Conservation (phyloP, 768 basidiomycete genomes). For the Crassisporium funariophilum region DNA sequence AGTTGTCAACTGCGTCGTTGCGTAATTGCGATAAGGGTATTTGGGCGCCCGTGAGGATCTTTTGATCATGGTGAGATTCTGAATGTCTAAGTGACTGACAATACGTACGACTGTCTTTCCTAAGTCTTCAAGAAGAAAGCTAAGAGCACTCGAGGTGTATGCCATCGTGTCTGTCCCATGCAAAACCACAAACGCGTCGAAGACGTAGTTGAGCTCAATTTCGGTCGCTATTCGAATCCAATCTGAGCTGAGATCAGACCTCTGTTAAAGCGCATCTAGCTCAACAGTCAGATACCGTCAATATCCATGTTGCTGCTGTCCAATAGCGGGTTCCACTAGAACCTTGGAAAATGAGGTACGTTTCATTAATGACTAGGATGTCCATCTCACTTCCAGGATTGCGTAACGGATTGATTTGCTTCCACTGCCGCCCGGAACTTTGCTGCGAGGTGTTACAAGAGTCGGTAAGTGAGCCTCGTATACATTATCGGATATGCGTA, state of each 20-base stretch:
- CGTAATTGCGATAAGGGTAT: slow-evolving; percentile 88
- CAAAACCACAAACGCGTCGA: slow-evolving; percentile 89
- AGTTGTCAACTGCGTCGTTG: slow-evolving; percentile 94
- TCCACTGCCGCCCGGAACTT: slow-evolving; percentile 56
- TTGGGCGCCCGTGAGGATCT: slow-evolving; percentile 93
- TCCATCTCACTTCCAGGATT: slow-evolving; percentile 67
- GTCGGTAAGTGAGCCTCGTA: slow-evolving; percentile 77
- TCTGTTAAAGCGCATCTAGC: neutral
- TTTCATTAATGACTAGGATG: slow-evolving; percentile 8
- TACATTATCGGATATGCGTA: slow-evolving; percentile 58
- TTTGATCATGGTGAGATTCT: neutral
- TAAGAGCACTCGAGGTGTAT: slow-evolving; percentile 85
- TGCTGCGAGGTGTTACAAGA: slow-evolving; percentile 76
- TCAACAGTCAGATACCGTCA: slow-evolving; percentile 47
- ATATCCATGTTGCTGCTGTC: slow-evolving; percentile 92
- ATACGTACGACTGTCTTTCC: slow-evolving; percentile 81
- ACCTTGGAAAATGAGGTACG: slow-evolving; percentile 11
- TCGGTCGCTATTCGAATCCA: slow-evolving; percentile 92
- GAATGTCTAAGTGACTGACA: neutral
- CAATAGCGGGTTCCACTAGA: slow-evolving; percentile 82
- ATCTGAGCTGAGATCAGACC: slow-evolving; percentile 44
- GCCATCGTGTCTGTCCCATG: slow-evolving; percentile 95
- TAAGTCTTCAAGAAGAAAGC: slow-evolving; percentile 90
- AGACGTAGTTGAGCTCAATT: slow-evolving; percentile 90
- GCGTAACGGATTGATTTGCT: slow-evolving; percentile 82